Conservation (phyloP, 805 yeast genomes). For the Zygotorulaspora sp. region DNA sequence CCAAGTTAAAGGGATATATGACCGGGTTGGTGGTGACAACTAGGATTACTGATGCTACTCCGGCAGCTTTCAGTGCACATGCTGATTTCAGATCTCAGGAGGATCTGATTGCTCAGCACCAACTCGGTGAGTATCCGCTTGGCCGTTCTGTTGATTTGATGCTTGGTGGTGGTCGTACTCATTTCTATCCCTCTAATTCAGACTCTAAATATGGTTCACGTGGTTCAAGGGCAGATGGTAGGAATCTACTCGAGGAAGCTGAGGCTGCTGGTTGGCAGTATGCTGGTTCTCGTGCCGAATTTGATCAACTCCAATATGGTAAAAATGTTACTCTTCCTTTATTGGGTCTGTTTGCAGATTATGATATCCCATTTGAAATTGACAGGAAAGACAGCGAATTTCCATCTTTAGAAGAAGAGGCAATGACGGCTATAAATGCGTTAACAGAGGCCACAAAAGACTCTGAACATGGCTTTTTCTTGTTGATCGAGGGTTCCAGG, state of each 20-base stretch:
- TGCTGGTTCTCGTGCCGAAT: slow-evolving; percentile 54
- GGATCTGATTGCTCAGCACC: slow-evolving; percentile 82
- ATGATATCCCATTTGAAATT: slow-evolving; percentile 79
- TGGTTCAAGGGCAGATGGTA: slow-evolving; percentile 67
- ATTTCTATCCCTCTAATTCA: slow-evolving; percentile 52
- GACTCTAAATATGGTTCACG: slow-evolving; percentile 30
- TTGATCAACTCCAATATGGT: slow-evolving; percentile 55
- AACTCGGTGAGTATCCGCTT: slow-evolving; percentile 73
- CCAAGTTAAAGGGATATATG: slow-evolving; percentile 70
- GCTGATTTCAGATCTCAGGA: slow-evolving; percentile 72
- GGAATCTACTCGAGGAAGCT: slow-evolving; percentile 66
- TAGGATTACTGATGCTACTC: slow-evolving; percentile 90
- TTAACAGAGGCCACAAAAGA: slow-evolving; percentile 62
- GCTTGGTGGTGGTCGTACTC: slow-evolving; percentile 90
- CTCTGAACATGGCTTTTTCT: slow-evolving; percentile 78
- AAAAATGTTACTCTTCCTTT: slow-evolving; percentile 68
- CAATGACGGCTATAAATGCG: slow-evolving; percentile 66
- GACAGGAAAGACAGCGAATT: slow-evolving; percentile 59
- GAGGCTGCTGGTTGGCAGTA: slow-evolving; percentile 51
- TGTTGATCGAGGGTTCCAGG: slow-evolving; percentile 85
- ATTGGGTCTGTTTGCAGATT: slow-evolving; percentile 67
- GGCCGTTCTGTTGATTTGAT: slow-evolving; percentile 79
- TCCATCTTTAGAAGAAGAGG: slow-evolving; percentile 80
- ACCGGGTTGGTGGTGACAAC: slow-evolving; percentile 94
- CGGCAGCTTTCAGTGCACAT: slow-evolving; percentile 84